phyloP scores from a whole-genome alignment of 257 asterid genomes.

The Asclepias syriaca region DNA sequence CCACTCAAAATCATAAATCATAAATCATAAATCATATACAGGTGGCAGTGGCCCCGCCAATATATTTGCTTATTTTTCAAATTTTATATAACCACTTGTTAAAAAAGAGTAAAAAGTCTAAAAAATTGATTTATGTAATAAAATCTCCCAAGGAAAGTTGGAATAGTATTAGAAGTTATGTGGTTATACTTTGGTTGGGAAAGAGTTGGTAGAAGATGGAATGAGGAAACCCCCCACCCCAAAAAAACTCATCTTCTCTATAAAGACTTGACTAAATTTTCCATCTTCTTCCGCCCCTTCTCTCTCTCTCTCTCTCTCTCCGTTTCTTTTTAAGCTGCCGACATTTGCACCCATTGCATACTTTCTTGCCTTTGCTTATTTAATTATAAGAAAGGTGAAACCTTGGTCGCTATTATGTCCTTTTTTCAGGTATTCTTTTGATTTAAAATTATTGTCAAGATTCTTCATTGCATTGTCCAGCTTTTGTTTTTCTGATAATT shows the following conservation, averaged over 20 bases:
- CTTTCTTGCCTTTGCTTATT: not conserved
- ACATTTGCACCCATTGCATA: slow-evolving; percentile 17
- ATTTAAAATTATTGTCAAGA: not conserved
- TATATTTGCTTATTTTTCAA: too few relatives aligned
- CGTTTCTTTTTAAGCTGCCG: not conserved
- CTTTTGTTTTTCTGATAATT: slow-evolving; percentile 6
- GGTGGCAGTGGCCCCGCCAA: not conserved
- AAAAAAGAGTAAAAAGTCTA: too few relatives aligned
- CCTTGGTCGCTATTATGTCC: not conserved
- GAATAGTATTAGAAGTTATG: not conserved
- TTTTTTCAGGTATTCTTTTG: not conserved
- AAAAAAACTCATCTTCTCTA: slow-evolving; percentile 27
- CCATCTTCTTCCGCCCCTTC: slow-evolving; percentile 30
- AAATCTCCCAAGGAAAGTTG: not conserved
- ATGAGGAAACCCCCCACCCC: slow-evolving; percentile 29
- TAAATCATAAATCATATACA: not conserved
- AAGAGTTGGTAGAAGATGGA: slow-evolving; percentile 8
- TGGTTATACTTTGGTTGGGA: not conserved
- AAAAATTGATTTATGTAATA: too few relatives aligned
- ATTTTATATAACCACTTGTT: too few relatives aligned
- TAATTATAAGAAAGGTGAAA: not conserved
- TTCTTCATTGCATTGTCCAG: slow-evolving; percentile 3
- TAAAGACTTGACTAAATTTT: slow-evolving; percentile 45
- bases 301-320: not conserved
- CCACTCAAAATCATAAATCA: not conserved